Evolutionary conservation across 1,284 basidiomycete genomes (phyloP).

Genomic region (Ceratobasidium sp.): DNA sequence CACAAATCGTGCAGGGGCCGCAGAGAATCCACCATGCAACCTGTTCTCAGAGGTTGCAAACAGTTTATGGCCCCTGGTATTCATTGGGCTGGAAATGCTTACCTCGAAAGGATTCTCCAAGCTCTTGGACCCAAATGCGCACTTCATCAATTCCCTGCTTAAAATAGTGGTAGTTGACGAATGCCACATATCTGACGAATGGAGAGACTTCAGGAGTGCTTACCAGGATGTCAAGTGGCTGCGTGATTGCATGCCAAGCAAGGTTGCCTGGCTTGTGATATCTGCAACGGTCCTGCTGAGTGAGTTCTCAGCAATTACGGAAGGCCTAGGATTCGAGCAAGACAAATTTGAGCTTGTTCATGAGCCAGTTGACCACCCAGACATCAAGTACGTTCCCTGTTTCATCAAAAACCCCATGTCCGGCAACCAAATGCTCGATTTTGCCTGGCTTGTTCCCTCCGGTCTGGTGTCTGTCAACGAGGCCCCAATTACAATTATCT

Average conservation of each 20-base stretch:
- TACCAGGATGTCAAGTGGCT: conserved; percentile 6
- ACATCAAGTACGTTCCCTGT: conserved; percentile 2
- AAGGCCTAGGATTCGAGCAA: background rate
- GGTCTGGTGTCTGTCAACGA: background rate
- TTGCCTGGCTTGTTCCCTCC: background rate
- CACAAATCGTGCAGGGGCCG: background rate
- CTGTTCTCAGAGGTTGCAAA: background rate
- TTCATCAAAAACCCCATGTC: background rate
- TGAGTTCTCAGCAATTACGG: background rate
- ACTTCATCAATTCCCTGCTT: background rate
- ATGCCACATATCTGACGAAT: conserved; percentile 2
- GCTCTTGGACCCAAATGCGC: background rate
- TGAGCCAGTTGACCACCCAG: background rate
- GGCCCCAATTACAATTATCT: background rate
- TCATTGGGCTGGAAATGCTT: conserved; percentile 2
- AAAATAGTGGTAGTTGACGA: background rate
- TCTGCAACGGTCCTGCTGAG: background rate
- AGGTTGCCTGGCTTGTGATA: conserved; percentile 3
- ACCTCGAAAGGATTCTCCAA: background rate
- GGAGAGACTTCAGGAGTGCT: background rate
- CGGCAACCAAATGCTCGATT: background rate
- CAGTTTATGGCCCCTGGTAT: background rate
- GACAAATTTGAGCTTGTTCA: background rate
- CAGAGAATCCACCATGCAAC: background rate
- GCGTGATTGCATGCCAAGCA: background rate